Evolutionary conservation across 2,329 filamentous ascomycete species (phyloP).

Genomic region (Clarireedia paspali): DNA sequence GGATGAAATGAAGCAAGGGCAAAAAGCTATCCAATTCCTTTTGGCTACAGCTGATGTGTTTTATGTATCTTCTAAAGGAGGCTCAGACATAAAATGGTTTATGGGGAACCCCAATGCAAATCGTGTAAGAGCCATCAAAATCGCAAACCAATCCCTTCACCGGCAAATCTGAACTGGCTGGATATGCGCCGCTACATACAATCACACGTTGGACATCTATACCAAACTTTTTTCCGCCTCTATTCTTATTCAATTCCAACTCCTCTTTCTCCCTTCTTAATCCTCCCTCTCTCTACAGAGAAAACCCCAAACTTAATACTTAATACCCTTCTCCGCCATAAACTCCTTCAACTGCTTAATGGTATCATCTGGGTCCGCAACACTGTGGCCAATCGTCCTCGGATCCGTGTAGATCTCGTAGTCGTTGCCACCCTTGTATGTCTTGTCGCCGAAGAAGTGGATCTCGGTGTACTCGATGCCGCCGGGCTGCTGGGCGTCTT

Average conservation of each 20-base stretch:
- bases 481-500: slow-evolving; percentile 62
- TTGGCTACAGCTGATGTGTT: no score
- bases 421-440: slow-evolving; percentile 83
- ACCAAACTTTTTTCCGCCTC: no score
- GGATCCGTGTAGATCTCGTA: slow-evolving; percentile 84
- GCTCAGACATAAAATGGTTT: no score
- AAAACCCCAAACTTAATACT: not conserved
- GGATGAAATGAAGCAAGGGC: not conserved
- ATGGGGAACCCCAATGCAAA: no score
- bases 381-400: slow-evolving; percentile 78
- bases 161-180: no score
- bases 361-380: slow-evolving; percentile 76
- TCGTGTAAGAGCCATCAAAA: no score
- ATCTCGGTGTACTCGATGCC: slow-evolving; percentile 76
- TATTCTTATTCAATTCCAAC: not conserved
- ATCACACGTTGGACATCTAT: no score
- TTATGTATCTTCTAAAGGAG: no score
- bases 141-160: no score
- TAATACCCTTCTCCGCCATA: slow-evolving; percentile 43
- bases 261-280: not conserved
- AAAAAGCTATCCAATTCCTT: not conserved
- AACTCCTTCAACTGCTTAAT: slow-evolving; percentile 71
- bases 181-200: no score
- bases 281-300: not conserved
- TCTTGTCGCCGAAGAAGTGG: slow-evolving; percentile 99